Evolutionary conservation across 192 early-diverging fungal genomes (phyloP).

Genomic region (Mortierella antarctica): DNA sequence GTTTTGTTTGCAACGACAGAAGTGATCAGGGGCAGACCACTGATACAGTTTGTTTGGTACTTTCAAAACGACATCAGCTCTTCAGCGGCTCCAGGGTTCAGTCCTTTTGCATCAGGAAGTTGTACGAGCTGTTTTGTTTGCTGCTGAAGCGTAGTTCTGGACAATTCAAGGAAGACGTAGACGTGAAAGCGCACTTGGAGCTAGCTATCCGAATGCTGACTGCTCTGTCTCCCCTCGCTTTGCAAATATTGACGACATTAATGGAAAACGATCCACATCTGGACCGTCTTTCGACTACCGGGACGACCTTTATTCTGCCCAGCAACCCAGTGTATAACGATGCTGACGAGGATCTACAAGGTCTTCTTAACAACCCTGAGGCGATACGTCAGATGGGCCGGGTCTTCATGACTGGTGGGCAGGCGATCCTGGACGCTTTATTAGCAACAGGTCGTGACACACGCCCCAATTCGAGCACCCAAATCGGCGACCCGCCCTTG

Average conservation of each 20-base stretch:
- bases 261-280: conserved; percentile 5
- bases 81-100: background rate
- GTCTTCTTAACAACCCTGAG: conserved; percentile 9
- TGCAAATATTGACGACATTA: background rate
- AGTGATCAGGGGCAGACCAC: too few relatives aligned
- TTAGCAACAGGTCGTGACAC: background rate
- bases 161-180: background rate
- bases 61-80: background rate
- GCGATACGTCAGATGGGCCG: conserved; percentile 28
- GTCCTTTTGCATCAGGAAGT: conserved; percentile 2
- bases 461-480: too few relatives aligned
- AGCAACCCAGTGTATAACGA: background rate
- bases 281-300: conserved; percentile 4
- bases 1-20: too few relatives aligned
- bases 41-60: background rate
- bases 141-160: background rate
- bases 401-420: conserved; percentile 3
- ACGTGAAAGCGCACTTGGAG: background rate
- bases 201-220: background rate
- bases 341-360: background rate
- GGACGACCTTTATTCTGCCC: conserved; percentile 13
- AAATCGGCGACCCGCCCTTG: too few relatives aligned
- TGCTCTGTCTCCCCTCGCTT: background rate
- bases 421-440: conserved; percentile 14
- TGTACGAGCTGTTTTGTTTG: conserved; percentile 21